phyloP scores from a whole-genome alignment of 495 filamentous ascomycete genomes.

The Lentithecium fluviatile region DNA sequence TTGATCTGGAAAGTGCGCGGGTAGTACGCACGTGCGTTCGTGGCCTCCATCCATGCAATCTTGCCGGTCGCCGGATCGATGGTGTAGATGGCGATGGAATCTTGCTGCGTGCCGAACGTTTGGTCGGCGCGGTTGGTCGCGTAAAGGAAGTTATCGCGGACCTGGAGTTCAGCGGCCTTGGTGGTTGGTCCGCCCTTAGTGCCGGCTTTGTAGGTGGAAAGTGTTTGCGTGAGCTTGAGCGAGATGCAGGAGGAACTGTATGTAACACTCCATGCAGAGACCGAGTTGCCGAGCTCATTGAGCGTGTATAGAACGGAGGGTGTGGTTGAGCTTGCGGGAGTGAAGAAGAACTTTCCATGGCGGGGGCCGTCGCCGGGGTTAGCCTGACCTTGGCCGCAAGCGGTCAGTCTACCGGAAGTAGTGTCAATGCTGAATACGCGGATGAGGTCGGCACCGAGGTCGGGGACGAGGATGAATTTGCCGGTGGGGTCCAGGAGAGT shows the following conservation, averaged over 20 bases:
- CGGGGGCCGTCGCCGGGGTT: conserved; percentile 62
- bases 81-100: conserved; percentile 20
- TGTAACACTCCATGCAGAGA: conserved; percentile 46
- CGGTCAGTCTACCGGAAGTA: conserved; percentile 37
- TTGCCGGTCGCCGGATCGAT: conserved; percentile 30
- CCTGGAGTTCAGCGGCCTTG: conserved; percentile 13
- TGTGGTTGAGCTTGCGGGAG: background rate
- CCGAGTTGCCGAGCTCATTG: conserved; percentile 52
- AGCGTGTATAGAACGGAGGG: conserved; percentile 46
- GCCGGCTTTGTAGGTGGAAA: conserved; percentile 11
- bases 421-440: conserved; percentile 59
- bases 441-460: conserved; percentile 70
- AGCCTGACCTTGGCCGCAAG: conserved; percentile 39
- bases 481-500: conserved; percentile 68
- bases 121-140: conserved; percentile 24
- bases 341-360: conserved; percentile 58
- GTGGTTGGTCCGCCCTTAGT: conserved; percentile 26
- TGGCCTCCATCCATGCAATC: conserved; percentile 7
- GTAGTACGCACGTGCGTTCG: conserved; percentile 36
- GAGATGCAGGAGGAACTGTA: conserved; percentile 38
- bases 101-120: conserved; percentile 11
- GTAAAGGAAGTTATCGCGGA: conserved; percentile 40
- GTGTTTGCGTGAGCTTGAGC: conserved; percentile 19
- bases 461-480: conserved; percentile 63
- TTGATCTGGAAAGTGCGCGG: conserved; percentile 67